Conservation (phyloP, 305 asterid species). For the Fraxinus latifolia region DNA sequence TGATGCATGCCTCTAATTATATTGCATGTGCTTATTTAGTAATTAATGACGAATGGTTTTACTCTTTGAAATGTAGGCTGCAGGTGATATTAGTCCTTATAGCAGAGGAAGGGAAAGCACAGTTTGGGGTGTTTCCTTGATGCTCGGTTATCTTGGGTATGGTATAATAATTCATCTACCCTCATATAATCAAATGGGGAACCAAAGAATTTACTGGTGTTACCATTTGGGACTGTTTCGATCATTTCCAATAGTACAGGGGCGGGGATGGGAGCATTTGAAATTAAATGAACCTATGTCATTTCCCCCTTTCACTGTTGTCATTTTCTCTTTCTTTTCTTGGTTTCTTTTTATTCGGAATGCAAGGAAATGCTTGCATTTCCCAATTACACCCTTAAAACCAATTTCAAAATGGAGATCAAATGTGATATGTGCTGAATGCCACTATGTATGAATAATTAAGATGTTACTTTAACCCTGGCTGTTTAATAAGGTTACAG, state of each 20-base stretch:
- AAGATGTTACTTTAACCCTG: neutral
- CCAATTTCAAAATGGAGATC: neutral
- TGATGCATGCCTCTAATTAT: slow-evolving; percentile 4
- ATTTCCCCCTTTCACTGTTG: too few species aligned
- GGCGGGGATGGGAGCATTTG: neutral
- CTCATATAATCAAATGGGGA: neutral
- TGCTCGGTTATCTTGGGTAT: slow-evolving; percentile 99
- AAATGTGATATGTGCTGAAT: neutral
- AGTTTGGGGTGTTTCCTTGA: slow-evolving; percentile 96
- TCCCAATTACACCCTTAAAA: neutral
- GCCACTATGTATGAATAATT: neutral
- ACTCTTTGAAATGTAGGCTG: slow-evolving; percentile 54
- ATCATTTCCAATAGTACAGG: neutral
- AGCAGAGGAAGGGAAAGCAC: slow-evolving; percentile 88
- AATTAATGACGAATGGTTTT: slow-evolving; percentile 9
- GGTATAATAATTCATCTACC: slow-evolving; percentile 23
- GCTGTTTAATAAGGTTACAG: neutral
- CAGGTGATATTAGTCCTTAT: slow-evolving; percentile 75
- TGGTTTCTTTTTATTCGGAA: neutral
- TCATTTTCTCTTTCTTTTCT: neutral
- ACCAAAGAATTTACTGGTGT: neutral
- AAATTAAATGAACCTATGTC: neutral
- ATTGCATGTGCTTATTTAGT: slow-evolving; percentile 16
- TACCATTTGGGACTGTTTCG: neutral
- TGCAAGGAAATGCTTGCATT: neutral